A percentile compares a stretch with the other conserved stretches of the same genome.
Evolutionary conservation across 2,329 filamentous ascomycete species (phyloP).

Genomic region (Fusarium anthophilum): DNA sequence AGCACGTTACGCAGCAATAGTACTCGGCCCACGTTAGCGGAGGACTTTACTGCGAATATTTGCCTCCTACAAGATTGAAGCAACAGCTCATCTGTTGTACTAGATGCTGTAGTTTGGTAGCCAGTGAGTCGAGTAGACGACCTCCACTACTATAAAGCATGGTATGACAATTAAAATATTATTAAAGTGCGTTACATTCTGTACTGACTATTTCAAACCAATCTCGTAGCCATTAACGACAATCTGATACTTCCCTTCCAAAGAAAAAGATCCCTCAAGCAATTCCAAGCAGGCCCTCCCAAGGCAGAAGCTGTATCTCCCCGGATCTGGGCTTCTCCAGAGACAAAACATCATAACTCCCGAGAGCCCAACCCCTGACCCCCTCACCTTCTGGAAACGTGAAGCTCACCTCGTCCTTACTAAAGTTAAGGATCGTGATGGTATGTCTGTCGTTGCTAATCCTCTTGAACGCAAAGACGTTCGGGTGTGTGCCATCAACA

Average conservation of each 20-base stretch:
- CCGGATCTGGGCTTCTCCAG: background rate
- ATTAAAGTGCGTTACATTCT: background rate
- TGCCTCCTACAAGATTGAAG: background rate
- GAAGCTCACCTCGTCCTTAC: background rate
- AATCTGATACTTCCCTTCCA: background rate
- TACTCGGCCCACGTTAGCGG: background rate
- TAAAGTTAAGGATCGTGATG: constrained; percentile 48
- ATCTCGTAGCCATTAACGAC: background rate
- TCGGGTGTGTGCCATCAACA: constrained; percentile 37
- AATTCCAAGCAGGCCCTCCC: background rate
- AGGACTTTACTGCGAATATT: background rate
- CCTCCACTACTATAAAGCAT: background rate
- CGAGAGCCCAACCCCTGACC: background rate
- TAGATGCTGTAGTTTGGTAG: too few relatives aligned
- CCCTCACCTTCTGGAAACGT: background rate
- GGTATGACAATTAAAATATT: too few relatives aligned
- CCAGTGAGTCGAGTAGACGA: background rate
- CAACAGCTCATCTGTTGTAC: background rate
- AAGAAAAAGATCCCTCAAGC: background rate
- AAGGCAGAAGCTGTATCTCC: background rate
- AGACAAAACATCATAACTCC: background rate
- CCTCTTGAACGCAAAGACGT: constrained; percentile 45
- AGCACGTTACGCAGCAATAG: background rate
- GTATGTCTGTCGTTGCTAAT: constrained; percentile 24
- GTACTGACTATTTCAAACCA: background rate